These are phyloP conservation scores for Pseudozyma flocculosa DNA, from an alignment of 1,284 basidiomycete species.

Conservation along the genomic window DNA sequence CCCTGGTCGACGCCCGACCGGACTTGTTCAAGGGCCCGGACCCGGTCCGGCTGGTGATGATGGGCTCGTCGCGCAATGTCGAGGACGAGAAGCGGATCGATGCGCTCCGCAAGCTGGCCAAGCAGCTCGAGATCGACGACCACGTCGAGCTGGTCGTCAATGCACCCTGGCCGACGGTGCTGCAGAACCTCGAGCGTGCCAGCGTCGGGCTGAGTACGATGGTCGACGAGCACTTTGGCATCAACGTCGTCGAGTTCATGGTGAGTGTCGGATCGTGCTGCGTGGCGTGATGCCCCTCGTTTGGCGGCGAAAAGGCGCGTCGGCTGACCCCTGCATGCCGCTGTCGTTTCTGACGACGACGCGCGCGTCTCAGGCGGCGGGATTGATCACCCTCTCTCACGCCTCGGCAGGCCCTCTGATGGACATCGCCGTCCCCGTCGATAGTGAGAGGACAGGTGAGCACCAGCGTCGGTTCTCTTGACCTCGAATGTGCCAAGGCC, in stretches of 20 bases:
- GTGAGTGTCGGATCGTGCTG: slow-evolving; percentile 59
- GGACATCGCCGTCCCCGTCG: slow-evolving; percentile 79
- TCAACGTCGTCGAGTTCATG: slow-evolving; percentile 98
- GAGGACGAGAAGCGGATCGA: slow-evolving; percentile 74
- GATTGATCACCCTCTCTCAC: slow-evolving; percentile 87
- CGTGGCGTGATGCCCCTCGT: no score
- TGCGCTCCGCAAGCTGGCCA: slow-evolving; percentile 66
- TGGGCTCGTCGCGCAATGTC: slow-evolving; percentile 80
- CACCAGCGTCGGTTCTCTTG: slow-evolving; percentile 48
- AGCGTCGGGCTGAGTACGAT: slow-evolving; percentile 92
- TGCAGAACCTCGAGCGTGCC: slow-evolving; percentile 70
- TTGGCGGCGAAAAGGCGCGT: no score
- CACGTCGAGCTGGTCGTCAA: slow-evolving; percentile 80
- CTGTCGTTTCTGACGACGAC: not conserved
- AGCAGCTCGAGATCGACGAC: slow-evolving; percentile 67
- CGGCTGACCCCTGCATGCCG: not conserved
- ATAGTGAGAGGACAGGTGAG: slow-evolving; percentile 68
- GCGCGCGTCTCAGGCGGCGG: slow-evolving; percentile 64
- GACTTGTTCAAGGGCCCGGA: slow-evolving; percentile 13
- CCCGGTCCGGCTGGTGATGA: slow-evolving; percentile 62
- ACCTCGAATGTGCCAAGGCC: slow-evolving; percentile 1
- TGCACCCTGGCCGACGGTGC: slow-evolving; percentile 72
- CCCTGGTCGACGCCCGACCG: slow-evolving; percentile 63
- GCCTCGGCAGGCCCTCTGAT: slow-evolving; percentile 86
- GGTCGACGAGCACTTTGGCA: slow-evolving; percentile 98